Base-by-base conservation (phyloP, 2,329 filamentous ascomycete genomes). In the Knufia fluminis region DNA sequence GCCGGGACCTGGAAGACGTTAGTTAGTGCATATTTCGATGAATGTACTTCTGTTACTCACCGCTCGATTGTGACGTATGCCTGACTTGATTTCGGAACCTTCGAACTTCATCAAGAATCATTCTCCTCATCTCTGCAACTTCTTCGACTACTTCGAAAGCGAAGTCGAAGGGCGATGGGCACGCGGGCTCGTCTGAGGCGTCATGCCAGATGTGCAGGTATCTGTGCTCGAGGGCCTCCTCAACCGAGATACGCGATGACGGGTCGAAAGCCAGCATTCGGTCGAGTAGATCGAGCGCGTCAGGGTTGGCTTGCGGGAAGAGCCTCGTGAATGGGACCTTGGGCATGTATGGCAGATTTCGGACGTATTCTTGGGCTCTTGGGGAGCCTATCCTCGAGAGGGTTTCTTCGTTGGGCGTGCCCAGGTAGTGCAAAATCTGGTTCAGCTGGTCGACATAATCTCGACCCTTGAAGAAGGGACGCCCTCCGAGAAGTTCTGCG, bases 371-470 rank as follows among this genome's bases (percentile, higher is more conserved):
- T 70, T 97, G 92, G 14, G 92, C 92, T 57, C 92, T 85, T 9
- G 89, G 89, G 3, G 90, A 96, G 48, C 92, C 92, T 64, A 98
- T 98, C 57, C 92, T 86, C 22, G 81, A 83, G 17, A 98, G 78
- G 0, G 92, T 98, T 66, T 94, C 88, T 68, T 97, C 91, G 64
- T 91, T 94, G 35, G 92, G 92, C 1, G 91, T 98, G 56, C 92
- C 92, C 48, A 98, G 84, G 66, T 94, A 96, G 74, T 97, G 90
- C 49, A 98, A 79, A 64, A 98, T 98, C 72, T 98, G 92, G 76
- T 98, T 98, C 57, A 98, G 81, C 74, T 98, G 92, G 71, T 98
- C 92, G 68, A 98, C 92, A 64, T 98, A 98, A 73, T 98, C 92
- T 54, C 92, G 86, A 51, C 92, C 92, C 73, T 98, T 98, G 78